phyloP scores from a whole-genome alignment of 257 asterid species.

The Fraxinus anomala region DNA sequence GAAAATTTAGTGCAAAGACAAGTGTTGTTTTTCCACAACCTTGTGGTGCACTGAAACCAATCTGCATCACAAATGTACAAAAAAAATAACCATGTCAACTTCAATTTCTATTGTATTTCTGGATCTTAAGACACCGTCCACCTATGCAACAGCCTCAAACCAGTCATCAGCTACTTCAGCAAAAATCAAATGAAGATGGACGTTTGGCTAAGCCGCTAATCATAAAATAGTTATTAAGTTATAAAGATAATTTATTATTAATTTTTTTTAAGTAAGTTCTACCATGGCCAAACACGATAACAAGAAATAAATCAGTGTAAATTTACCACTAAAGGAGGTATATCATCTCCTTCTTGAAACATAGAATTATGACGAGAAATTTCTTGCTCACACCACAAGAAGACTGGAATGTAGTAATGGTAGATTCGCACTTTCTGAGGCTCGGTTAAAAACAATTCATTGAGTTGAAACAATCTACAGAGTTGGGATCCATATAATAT shows the following conservation, averaged over 20 bases:
- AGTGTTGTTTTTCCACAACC: conserved; percentile 99
- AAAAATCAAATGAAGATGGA: too few relatives aligned
- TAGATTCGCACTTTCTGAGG: conserved; percentile 79
- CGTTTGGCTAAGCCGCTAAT: neutral
- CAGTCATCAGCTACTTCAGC: neutral
- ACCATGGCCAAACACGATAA: neutral
- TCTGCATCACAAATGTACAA: conserved; percentile 53
- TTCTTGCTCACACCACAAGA: conserved; percentile 91
- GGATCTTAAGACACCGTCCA: neutral
- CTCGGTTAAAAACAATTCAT: conserved; percentile 66
- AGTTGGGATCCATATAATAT: conserved; percentile 71
- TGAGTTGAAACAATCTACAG: conserved; percentile 80
- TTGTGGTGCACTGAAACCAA: conserved; percentile 99
- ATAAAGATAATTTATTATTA: neutral
- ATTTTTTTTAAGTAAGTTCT: neutral
- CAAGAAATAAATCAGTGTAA: conserved; percentile 15
- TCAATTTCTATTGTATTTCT: neutral
- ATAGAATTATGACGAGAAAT: conserved; percentile 59
- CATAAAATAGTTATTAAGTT: too few relatives aligned
- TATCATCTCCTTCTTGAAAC: conserved; percentile 66
- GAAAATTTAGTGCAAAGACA: conserved; percentile 87
- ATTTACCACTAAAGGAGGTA: conserved; percentile 90
- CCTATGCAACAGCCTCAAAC: neutral
- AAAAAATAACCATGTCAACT: conserved; percentile 13
- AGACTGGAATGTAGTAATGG: conserved; percentile 96